Conservation (phyloP, 805 yeast genomes). For the Pichia rugopelliculosa region DNA sequence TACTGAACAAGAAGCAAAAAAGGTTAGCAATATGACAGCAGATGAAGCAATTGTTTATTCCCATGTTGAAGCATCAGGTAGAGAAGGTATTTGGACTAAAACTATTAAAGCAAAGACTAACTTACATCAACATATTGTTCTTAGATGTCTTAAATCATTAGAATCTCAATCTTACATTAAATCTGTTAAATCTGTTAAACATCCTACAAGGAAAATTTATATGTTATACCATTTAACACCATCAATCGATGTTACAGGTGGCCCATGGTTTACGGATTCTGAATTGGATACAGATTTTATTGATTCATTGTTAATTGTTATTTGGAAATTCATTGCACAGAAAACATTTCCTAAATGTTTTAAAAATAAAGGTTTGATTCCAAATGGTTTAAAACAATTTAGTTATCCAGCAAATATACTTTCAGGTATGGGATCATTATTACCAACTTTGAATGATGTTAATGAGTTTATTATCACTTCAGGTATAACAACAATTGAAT, state of each 20-base stretch:
- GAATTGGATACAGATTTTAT: constrained; percentile 93
- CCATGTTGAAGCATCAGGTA: constrained; percentile 82
- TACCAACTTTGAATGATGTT: constrained; percentile 68
- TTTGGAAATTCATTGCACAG: constrained; percentile 80
- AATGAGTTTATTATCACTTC: constrained; percentile 63
- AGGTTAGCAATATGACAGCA: constrained; percentile 66
- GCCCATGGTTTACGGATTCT: constrained; percentile 97
- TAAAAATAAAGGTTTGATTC: constrained; percentile 27
- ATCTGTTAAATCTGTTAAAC: constrained; percentile 79
- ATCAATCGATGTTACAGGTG: constrained; percentile 93
- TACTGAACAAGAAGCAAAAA: constrained; percentile 63
- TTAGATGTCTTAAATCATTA: constrained; percentile 69
- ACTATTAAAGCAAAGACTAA: constrained; percentile 84
- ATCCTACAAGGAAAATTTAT: constrained; percentile 91
- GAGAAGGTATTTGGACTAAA: constrained; percentile 96
- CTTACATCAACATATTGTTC: constrained; percentile 85
- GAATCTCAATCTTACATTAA: constrained; percentile 81
- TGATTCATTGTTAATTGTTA: constrained; percentile 69
- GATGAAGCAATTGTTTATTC: constrained; percentile 91
- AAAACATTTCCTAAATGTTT: constrained; percentile 72
- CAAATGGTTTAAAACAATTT: constrained; percentile 20
- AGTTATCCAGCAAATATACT: constrained; percentile 21
- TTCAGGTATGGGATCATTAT: constrained; percentile 31
- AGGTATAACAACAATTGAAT: constrained; percentile 75
- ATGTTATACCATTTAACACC: constrained; percentile 94